Percentiles rank a stretch among this genome's conserved stretches.
Conservation (phyloP, 768 basidiomycete genomes). For the Mycena alexandri region DNA sequence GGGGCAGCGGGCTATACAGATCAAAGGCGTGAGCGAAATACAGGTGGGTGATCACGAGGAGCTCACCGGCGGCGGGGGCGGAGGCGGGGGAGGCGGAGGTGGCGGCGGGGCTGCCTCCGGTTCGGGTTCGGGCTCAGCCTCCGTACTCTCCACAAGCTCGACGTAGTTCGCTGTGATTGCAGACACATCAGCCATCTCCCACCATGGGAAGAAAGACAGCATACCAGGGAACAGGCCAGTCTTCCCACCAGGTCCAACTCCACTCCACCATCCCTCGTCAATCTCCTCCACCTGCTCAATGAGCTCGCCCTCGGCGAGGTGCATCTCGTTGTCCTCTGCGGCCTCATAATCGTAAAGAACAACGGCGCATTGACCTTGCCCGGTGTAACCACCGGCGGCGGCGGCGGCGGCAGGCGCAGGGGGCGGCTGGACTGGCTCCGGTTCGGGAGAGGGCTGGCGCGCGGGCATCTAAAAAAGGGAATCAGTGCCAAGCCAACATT, state of each 20-base stretch:
- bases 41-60: constrained; percentile 33
- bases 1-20: constrained; percentile 50
- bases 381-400: constrained; percentile 42
- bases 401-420: constrained; percentile 47
- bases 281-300: constrained; percentile 87
- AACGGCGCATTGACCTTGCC: constrained; percentile 73
- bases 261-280: constrained; percentile 95
- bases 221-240: constrained; percentile 88
- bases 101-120: constrained; percentile 62
- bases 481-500: constrained; percentile 4
- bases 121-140: constrained; percentile 51
- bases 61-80: constrained; percentile 54
- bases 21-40: neutral
- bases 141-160: constrained; percentile 68
- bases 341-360: constrained; percentile 91
- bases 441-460: constrained; percentile 38
- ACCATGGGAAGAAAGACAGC: constrained; percentile 35
- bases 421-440: constrained; percentile 31
- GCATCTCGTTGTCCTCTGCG: constrained; percentile 89
- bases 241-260: constrained; percentile 77
- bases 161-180: constrained; percentile 84
- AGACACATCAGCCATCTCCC: constrained; percentile 1
- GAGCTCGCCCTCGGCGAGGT: constrained; percentile 81
- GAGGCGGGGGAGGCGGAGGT: constrained; percentile 71
- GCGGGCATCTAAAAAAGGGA: constrained; percentile 30